Evolutionary conservation across 805 yeast genomes (phyloP), one percentile per base, ranked within the genome.

Genomic region (Saccharomycodes ludwigii): DNA sequence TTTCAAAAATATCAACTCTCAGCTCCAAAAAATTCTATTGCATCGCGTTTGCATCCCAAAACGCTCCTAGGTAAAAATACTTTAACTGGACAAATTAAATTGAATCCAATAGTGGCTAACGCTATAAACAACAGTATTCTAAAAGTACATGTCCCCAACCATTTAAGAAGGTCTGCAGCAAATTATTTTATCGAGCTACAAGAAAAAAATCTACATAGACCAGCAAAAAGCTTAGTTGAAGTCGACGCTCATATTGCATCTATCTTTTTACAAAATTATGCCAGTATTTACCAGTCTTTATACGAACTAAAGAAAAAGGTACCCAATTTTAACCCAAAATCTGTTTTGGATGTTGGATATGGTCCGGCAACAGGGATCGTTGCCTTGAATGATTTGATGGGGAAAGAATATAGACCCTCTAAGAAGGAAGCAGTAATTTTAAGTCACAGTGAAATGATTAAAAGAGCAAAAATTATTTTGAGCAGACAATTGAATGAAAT

Each of bases 291-390:
- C 32, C 81, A 76, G 40, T 81, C 76, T 0, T 55, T 91, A 23
- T 48, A 51, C 18, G 97, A 88, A 42, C 56, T 85, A 21, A 63
- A 70, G 41, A 61, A 63, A 27, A 61, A 86, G 24, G 51, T 65
- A 14, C 78, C 75, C 0, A 55, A 48, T 5, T 81, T 84, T 58
- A 52, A 52, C 15, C 96, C 96, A 0, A 47, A 65, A 18, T 60
- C 70, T 4, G 70, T 91, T 1, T 60, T 91, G 30, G 93, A 83
- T 46, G 70, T 83, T 10, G 88, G 95, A 0, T 75, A 67, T 48
- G 97, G 98, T 0, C 97, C 98, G 1, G 88, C 84, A 2, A 77
- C 93, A 0, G 96, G 96, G 2, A 73, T 91, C 62, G 57, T 86
- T 11, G 97, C 94, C 0, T 59, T 85, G 32, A 83, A 86, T 47